Base-by-base conservation (phyloP, 805 yeast species). In the Cephaloascus albidus region DNA sequence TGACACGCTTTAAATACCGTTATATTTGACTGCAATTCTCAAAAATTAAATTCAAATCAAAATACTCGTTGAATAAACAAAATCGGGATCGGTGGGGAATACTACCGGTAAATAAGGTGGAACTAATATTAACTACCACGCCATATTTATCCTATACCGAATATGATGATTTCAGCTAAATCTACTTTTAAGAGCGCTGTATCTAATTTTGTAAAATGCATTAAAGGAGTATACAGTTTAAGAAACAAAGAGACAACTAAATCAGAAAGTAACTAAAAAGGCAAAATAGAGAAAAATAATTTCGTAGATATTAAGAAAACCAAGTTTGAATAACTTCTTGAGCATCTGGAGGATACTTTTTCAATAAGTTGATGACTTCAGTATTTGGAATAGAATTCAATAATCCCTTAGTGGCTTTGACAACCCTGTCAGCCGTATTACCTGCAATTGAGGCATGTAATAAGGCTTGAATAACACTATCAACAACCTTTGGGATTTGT, bases 381-480 rank as follows among this genome's bases (percentile, higher is more conserved):
- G 68, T 70, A 48, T 78, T 85, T 2, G 95, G 87, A 27, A 86
- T 49, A 4, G 75, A 65, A 16, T 78, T 69, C 40, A 89, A 61
- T 34, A 86, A 63, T 42, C 70, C 68, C 59, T 84, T 85, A 0
- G 84, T 72, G 1, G 86, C 70, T 3, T 58, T 61, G 3, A 81
- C 83, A 5, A 76, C 76, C 23, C 70, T 70, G 41, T 76, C 78
- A 1, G 89, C 90, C n/a, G 80, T 73, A 44, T 75, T 72, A 5
- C 94, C 96, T 16, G 65, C 61, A 36, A 89, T 68, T 1, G 89
- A 65, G 19, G 72, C 75, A 51, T 76, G 76, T n/a, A 73, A 64
- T 39, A 89, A 60, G 2, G 95, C 94, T 58, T 81, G 85, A 20
- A 86, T 67, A 6, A 88, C 81, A 35, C 74, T 64, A 39, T 81